phyloP scores from a whole-genome alignment of 2,329 filamentous ascomycete species.

The Beauveria bassiana region DNA sequence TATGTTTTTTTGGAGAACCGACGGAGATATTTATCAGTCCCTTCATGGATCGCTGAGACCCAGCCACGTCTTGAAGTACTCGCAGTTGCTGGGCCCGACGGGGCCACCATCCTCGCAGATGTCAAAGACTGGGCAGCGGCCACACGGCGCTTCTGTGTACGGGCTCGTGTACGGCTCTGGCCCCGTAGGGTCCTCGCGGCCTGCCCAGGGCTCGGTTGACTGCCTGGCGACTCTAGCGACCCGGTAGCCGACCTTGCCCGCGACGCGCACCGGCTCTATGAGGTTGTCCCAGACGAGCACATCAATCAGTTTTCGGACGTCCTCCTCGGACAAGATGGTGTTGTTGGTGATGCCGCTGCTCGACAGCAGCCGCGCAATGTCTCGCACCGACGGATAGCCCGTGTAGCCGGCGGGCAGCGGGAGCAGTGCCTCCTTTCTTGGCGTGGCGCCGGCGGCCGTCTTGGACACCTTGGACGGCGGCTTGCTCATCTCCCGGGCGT shows the following conservation, averaged over 20 bases:
- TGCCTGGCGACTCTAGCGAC: slow-evolving; percentile 42
- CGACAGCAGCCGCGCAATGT: slow-evolving; percentile 70
- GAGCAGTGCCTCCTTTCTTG: slow-evolving; percentile 33
- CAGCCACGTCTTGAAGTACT: slow-evolving; percentile 86
- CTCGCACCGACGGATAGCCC: slow-evolving; percentile 71
- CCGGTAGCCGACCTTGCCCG: slow-evolving; percentile 44
- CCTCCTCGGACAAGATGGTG: slow-evolving; percentile 60
- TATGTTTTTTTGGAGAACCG: not conserved
- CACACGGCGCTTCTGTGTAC: slow-evolving; percentile 83
- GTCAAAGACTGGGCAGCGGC: slow-evolving; percentile 85
- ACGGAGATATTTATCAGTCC: not conserved
- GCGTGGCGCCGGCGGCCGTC: slow-evolving; percentile 15
- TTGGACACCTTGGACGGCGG: slow-evolving; percentile 23
- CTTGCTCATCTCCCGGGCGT: slow-evolving; percentile 32
- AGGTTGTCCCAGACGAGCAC: slow-evolving; percentile 84
- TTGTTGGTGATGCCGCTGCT: slow-evolving; percentile 63
- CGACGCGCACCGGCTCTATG: slow-evolving; percentile 57
- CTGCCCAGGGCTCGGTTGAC: slow-evolving; percentile 32
- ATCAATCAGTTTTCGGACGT: slow-evolving; percentile 79
- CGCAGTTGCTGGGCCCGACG: slow-evolving; percentile 81
- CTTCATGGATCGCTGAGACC: slow-evolving; percentile 29
- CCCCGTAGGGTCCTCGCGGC: slow-evolving; percentile 28
- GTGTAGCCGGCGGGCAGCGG: slow-evolving; percentile 60
- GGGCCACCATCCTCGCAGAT: slow-evolving; percentile 86
- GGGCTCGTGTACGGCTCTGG: slow-evolving; percentile 53